Conservation (phyloP, 441 rosid genomes). For the Adansonia grandidieri region DNA sequence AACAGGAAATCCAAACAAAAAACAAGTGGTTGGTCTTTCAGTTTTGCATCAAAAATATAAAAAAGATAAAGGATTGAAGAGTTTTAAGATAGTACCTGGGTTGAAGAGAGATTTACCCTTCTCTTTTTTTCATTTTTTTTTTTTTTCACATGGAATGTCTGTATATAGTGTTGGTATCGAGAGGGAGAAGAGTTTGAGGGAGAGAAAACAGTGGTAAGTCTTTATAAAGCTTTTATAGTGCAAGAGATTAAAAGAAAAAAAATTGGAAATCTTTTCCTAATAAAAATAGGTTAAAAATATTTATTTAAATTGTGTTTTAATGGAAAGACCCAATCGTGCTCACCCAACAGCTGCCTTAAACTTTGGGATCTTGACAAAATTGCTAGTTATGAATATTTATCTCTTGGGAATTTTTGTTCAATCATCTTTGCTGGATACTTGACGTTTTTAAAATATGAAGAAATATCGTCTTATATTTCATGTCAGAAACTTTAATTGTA, state of each 20-base stretch:
- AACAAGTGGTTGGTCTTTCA: background rate
- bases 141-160: slow-evolving; percentile 21
- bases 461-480: too few species aligned
- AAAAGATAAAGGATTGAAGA: slow-evolving; percentile 32
- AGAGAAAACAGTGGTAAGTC: slow-evolving; percentile 29
- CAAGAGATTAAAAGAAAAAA: background rate
- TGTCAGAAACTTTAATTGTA: too few species aligned
- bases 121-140: slow-evolving; percentile 15
- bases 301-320: background rate
- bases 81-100: slow-evolving; percentile 29
- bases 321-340: background rate
- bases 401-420: background rate
- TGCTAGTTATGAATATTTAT: background rate
- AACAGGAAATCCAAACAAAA: background rate
- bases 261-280: background rate
- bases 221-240: slow-evolving; percentile 32
- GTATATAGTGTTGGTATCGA: background rate
- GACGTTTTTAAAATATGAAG: too few species aligned
- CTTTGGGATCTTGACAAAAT: background rate
- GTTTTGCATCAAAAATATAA: slow-evolving; percentile 6
- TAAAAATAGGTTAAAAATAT: background rate
- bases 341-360: background rate
- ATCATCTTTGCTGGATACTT: too few species aligned
- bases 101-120: slow-evolving; percentile 30
- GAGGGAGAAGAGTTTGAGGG: slow-evolving; percentile 4